Evolutionary conservation across 2,329 filamentous ascomycete species (phyloP).

Genomic region (Capronia americana): DNA sequence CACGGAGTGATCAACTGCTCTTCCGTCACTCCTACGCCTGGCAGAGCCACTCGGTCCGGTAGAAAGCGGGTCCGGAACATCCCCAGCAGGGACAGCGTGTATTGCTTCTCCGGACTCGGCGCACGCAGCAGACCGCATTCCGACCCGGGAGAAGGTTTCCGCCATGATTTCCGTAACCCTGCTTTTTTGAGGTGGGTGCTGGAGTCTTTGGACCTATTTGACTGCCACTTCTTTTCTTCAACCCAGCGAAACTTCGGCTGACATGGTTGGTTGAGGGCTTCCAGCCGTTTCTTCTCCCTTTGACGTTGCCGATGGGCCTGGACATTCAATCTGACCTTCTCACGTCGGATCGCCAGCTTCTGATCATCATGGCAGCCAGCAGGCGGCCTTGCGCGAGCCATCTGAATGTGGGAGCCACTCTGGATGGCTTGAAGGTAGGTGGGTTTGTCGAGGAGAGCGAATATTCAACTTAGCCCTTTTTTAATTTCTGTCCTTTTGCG

Average conservation of each 20-base stretch:
- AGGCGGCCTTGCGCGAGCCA: neutral
- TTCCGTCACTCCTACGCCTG: slow-evolving; percentile 4
- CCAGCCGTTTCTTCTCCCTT: slow-evolving; percentile 16
- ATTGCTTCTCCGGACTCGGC: slow-evolving; percentile 13
- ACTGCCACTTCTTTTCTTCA: slow-evolving; percentile 10
- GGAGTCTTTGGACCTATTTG: neutral
- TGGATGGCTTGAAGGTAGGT: neutral
- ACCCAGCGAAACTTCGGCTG: slow-evolving; percentile 13
- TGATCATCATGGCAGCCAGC: neutral
- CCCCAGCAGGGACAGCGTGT: slow-evolving; percentile 8
- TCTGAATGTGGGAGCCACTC: neutral
- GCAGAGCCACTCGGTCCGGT: slow-evolving; percentile 5
- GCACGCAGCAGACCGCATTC: neutral
- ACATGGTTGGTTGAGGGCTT: slow-evolving; percentile 1
- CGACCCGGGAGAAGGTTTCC: neutral
- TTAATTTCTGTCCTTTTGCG: neutral
- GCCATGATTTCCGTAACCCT: neutral
- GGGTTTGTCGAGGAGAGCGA: neutral
- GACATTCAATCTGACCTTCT: slow-evolving; percentile 19
- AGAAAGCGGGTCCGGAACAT: slow-evolving; percentile 12
- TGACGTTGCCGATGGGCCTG: slow-evolving; percentile 17
- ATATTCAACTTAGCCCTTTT: neutral
- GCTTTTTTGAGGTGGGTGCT: neutral
- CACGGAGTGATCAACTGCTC: slow-evolving; percentile 11
- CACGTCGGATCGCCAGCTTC: slow-evolving; percentile 9